A percentile compares a stretch with the other conserved stretches of the same genome.
Evolutionary conservation across 257 asterid genomes (phyloP).

Genomic region (Fraxinus excelsior): DNA sequence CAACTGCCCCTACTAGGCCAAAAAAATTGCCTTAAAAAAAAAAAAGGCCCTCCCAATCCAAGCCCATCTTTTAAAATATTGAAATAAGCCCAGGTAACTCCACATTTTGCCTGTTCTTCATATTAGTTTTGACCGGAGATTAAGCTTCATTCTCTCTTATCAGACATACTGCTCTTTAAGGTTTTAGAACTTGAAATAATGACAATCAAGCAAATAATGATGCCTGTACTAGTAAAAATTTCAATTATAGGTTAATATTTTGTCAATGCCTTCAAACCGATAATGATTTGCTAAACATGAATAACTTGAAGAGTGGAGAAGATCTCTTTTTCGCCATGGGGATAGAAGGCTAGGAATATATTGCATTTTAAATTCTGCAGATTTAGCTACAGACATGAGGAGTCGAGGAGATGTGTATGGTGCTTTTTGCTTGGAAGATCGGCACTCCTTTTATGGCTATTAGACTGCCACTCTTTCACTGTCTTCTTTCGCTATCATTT

Average conservation of each 20-base stretch:
- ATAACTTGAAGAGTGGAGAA: neutral
- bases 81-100: no score
- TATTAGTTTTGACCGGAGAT: neutral
- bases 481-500: neutral
- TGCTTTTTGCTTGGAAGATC: neutral
- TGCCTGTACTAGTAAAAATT: neutral
- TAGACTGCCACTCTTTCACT: neutral
- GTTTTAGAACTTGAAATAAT: neutral
- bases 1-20: no score
- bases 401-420: neutral
- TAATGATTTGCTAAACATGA: neutral
- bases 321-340: neutral
- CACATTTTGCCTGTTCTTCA: no score
- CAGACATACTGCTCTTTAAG: neutral
- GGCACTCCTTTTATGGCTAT: neutral
- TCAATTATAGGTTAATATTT: neutral
- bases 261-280: neutral
- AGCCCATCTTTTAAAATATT: no score
- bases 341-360: neutral
- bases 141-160: slow-evolving; percentile 7
- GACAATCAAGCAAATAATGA: slow-evolving; percentile 7
- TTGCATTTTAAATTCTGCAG: neutral
- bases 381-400: neutral
- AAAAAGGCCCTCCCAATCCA: no score
- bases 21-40: no score